A percentile compares a stretch with the other conserved stretches of the same genome.
These are phyloP conservation scores for Leptosphaerulina australis DNA, from an alignment of 2,329 filamentous ascomycete species.

Conservation along the genomic window DNA sequence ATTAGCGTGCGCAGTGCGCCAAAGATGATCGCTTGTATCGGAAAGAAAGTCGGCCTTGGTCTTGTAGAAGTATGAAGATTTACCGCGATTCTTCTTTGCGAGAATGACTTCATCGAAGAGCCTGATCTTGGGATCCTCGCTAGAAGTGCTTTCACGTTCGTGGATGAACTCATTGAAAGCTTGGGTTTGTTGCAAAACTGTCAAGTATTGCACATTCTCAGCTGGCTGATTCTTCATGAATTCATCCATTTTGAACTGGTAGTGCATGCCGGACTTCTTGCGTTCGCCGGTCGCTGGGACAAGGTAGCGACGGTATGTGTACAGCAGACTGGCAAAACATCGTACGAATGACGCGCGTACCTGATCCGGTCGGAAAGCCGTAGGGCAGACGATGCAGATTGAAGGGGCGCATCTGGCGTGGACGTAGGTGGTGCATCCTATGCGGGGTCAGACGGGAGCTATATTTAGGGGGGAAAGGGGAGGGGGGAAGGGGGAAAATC, in stretches of 20 bases:
- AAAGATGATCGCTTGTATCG: slow-evolving; percentile 78
- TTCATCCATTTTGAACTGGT: slow-evolving; percentile 70
- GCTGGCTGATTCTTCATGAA: slow-evolving; percentile 68
- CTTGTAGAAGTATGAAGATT: slow-evolving; percentile 68
- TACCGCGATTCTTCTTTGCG: slow-evolving; percentile 74
- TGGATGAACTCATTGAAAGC: slow-evolving; percentile 85
- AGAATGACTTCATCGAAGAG: slow-evolving; percentile 86
- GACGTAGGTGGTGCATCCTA: slow-evolving; percentile 62
- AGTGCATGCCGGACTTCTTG: slow-evolving; percentile 66
- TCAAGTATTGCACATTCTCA: slow-evolving; percentile 69
- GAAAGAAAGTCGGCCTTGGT: slow-evolving; percentile 65
- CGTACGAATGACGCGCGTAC: slow-evolving; percentile 71
- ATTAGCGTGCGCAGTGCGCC: slow-evolving; percentile 69
- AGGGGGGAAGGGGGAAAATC: slow-evolving; percentile 4
- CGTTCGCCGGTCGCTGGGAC: slow-evolving; percentile 64
- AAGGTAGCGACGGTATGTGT: slow-evolving; percentile 70
- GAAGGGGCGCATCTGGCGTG: slow-evolving; percentile 66
- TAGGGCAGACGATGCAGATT: slow-evolving; percentile 69
- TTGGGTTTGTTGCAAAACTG: slow-evolving; percentile 68
- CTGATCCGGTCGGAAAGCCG: slow-evolving; percentile 69
- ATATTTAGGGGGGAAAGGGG: too few relatives aligned
- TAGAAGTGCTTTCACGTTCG: slow-evolving; percentile 71
- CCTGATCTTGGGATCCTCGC: slow-evolving; percentile 69
- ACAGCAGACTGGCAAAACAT: slow-evolving; percentile 71
- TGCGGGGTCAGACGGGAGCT: slow-evolving; percentile 29